Conservation (phyloP, 2,329 filamentous ascomycete genomes). For the Talaromyces sp. region DNA sequence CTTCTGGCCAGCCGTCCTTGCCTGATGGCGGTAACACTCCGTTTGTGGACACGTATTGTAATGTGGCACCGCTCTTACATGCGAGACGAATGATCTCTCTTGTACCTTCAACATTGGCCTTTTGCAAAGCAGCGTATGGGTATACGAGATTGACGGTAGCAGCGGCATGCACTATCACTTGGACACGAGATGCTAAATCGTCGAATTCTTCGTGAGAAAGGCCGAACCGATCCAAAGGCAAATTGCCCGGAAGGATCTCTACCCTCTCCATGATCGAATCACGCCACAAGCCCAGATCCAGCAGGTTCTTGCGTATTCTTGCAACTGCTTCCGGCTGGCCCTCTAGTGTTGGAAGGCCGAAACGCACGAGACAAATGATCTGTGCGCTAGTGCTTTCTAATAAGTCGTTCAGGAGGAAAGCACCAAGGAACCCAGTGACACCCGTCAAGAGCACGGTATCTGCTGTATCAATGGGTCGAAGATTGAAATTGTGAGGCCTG, state of each 20-base stretch:
- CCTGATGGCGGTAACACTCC: conserved; percentile 69
- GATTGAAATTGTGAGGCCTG: conserved; percentile 53
- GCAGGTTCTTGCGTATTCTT: conserved; percentile 69
- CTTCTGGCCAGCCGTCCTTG: conserved; percentile 68
- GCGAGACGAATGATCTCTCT: conserved; percentile 72
- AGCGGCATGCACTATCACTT: conserved; percentile 75
- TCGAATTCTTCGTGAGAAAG: conserved; percentile 65
- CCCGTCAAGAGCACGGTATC: conserved; percentile 71
- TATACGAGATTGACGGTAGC: conserved; percentile 80
- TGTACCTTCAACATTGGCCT: conserved; percentile 76
- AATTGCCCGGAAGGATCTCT: conserved; percentile 70
- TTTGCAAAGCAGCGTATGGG: conserved; percentile 72
- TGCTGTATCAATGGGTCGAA: conserved; percentile 63
- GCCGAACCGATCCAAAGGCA: conserved; percentile 67
- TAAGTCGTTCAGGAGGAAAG: conserved; percentile 69
- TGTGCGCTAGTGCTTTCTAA: conserved; percentile 67
- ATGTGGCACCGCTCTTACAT: conserved; percentile 63
- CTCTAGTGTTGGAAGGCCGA: conserved; percentile 64
- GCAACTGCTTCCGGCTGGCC: conserved; percentile 67
- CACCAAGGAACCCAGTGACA: conserved; percentile 73
- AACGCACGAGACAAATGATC: conserved; percentile 72
- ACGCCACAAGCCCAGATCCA: conserved; percentile 76
- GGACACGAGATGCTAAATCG: conserved; percentile 61
- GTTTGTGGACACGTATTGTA: conserved; percentile 78
- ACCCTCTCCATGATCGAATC: conserved; percentile 76